Conservation (phyloP, 1,139 yeast genomes). For the Pichia terricola region DNA sequence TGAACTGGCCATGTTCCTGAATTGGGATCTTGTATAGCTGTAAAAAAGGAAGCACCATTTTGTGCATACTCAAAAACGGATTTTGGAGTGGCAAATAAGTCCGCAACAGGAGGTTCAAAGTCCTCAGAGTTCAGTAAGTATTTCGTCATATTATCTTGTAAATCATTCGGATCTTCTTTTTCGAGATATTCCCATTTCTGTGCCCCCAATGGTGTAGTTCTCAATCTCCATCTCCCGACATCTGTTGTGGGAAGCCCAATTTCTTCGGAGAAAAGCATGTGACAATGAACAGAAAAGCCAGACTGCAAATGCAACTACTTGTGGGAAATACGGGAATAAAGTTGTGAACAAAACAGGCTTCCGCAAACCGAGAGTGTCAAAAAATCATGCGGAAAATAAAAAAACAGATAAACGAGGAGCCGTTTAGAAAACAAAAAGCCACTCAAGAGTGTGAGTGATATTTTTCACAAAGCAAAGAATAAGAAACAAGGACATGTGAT, state of each 20-base stretch:
- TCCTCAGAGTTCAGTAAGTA: conserved; percentile 37
- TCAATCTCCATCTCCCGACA: conserved; percentile 62
- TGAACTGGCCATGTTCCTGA: conserved; percentile 86
- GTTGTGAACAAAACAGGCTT: no score
- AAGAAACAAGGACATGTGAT: no score
- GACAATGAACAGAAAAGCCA: not conserved
- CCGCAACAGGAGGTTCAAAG: conserved; percentile 9
- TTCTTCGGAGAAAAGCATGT: conserved; percentile 44
- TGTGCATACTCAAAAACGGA: conserved; percentile 57
- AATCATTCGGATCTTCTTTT: conserved; percentile 30
- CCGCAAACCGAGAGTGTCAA: no score
- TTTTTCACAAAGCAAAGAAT: no score
- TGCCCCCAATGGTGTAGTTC: conserved; percentile 62
- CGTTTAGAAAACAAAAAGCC: no score
- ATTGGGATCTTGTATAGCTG: conserved; percentile 56
- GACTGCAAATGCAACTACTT: no score
- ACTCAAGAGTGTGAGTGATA: no score
- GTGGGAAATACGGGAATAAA: no score
- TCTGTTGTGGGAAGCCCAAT: conserved; percentile 64
- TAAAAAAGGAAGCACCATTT: conserved; percentile 68
- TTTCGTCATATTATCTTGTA: conserved; percentile 50
- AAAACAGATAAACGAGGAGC: no score
- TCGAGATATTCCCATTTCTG: conserved; percentile 69
- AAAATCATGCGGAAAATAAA: no score
- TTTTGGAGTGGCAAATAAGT: conserved; percentile 10